These are phyloP conservation scores for Neofusicoccum ribis DNA, from an alignment of 2,329 filamentous ascomycete species.

Conservation along the genomic window DNA sequence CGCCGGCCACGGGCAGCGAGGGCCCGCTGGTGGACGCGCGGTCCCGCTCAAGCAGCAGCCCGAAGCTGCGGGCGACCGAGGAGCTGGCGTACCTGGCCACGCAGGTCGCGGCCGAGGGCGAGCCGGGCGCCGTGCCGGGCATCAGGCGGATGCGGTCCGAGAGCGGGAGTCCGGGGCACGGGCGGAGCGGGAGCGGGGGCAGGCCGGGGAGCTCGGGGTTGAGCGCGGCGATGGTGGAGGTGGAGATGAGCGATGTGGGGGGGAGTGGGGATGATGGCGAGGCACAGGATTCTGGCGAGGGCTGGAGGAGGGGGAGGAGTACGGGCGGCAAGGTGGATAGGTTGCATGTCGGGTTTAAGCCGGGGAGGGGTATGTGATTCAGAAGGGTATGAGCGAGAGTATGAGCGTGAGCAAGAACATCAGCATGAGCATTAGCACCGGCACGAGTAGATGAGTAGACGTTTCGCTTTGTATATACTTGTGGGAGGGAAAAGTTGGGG, in stretches of 20 bases:
- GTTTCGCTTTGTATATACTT: too few relatives aligned
- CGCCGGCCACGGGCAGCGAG: not conserved
- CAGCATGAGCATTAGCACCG: too few relatives aligned
- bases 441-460: too few relatives aligned
- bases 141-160: conserved; percentile 3
- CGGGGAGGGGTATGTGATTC: not conserved
- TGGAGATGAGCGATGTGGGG: conserved; percentile 3
- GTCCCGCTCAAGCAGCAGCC: not conserved
- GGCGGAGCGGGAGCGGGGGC: not conserved
- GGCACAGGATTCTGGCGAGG: not conserved
- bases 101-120: conserved; percentile 1
- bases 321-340: not conserved
- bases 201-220: not conserved
- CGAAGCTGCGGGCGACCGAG: not conserved
- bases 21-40: not conserved
- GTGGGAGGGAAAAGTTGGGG: too few relatives aligned
- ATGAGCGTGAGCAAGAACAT: too few relatives aligned
- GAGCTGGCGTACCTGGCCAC: not conserved
- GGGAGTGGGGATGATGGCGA: not conserved
- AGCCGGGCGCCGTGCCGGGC: not conserved
- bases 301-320: not conserved
- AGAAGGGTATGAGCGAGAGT: not conserved
- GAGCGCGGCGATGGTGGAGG: not conserved
- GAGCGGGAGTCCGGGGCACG: not conserved
- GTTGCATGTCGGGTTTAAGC: conserved; percentile 1